These are phyloP conservation scores for Phylloporus scabripes DNA, from an alignment of 768 basidiomycete species.

Conservation along the genomic window DNA sequence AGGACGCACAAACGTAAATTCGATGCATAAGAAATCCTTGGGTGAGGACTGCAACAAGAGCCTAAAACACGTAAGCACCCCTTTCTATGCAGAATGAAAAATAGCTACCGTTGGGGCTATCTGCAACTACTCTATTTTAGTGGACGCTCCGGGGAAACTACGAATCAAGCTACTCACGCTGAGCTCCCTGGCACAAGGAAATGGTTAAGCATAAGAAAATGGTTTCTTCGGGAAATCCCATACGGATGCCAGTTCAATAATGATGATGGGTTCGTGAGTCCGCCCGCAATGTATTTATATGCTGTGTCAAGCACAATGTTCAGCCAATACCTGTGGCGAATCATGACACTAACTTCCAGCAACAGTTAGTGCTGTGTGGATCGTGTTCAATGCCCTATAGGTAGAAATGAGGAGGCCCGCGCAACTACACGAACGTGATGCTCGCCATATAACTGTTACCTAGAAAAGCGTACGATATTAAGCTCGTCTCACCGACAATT, in stretches of 20 bases:
- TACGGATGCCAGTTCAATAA: background rate
- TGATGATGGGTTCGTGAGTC: background rate
- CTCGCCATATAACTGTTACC: background rate
- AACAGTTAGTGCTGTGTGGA: background rate
- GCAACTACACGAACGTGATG: background rate
- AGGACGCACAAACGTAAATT: background rate
- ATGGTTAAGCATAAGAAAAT: too few species aligned
- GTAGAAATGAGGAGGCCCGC: background rate
- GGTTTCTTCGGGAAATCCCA: background rate
- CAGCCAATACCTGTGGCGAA: background rate
- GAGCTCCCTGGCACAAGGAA: background rate
- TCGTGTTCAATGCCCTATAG: background rate
- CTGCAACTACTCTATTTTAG: background rate
- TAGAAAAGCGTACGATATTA: background rate
- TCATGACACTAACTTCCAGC: background rate
- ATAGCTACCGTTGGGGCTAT: background rate
- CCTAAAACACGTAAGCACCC: background rate
- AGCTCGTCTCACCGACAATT: too few species aligned
- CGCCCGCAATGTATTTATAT: background rate
- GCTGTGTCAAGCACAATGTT: background rate
- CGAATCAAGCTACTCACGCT: background rate
- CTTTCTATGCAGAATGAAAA: background rate
- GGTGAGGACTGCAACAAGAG: background rate
- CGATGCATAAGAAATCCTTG: constrained; percentile 2
- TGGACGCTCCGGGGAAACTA: background rate